phyloP scores from a whole-genome alignment of 2,329 filamentous ascomycete genomes.

The Thelonectria rubi region DNA sequence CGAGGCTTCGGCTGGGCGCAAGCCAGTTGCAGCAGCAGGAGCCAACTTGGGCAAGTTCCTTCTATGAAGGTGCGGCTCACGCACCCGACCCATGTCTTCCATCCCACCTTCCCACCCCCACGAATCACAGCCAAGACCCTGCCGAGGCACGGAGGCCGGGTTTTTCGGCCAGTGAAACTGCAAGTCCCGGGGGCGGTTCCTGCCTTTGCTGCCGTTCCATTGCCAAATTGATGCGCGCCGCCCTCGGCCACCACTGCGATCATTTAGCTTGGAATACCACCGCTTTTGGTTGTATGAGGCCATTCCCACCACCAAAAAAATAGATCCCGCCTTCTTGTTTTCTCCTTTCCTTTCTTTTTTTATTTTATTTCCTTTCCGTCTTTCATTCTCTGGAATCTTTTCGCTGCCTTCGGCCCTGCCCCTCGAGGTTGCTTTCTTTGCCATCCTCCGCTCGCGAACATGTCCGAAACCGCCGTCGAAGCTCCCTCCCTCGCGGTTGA shows the following conservation, averaged over 20 bases:
- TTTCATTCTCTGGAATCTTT: neutral
- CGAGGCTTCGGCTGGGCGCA: constrained; percentile 17
- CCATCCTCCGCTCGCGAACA: constrained; percentile 29
- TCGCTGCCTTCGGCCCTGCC: constrained; percentile 13
- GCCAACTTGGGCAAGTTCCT: neutral
- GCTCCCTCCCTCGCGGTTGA: constrained; percentile 36
- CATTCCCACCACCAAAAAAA: constrained; percentile 18
- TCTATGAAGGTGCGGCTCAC: neutral
- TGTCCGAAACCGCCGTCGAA: constrained; percentile 40
- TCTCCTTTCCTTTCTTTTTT: neutral
- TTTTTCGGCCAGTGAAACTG: constrained; percentile 20
- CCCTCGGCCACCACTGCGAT: constrained; percentile 42
- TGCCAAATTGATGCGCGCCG: neutral
- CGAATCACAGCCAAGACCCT: constrained; percentile 37
- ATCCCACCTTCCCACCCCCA: constrained; percentile 4
- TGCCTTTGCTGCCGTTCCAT: constrained; percentile 26
- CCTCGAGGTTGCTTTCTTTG: constrained; percentile 26
- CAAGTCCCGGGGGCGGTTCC: constrained; percentile 18
- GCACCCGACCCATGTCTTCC: neutral
- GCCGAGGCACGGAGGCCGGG: constrained; percentile 35
- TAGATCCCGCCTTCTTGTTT: constrained; percentile 4
- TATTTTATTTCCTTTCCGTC: neutral
- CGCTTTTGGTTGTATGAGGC: constrained; percentile 21
- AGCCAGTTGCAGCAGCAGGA: neutral
- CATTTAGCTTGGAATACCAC: constrained; percentile 18